Percentiles rank a stretch among this genome's conserved stretches.
Evolutionary conservation across 2,329 filamentous ascomycete species (phyloP).

Genomic region (Colletotrichum paranaense): DNA sequence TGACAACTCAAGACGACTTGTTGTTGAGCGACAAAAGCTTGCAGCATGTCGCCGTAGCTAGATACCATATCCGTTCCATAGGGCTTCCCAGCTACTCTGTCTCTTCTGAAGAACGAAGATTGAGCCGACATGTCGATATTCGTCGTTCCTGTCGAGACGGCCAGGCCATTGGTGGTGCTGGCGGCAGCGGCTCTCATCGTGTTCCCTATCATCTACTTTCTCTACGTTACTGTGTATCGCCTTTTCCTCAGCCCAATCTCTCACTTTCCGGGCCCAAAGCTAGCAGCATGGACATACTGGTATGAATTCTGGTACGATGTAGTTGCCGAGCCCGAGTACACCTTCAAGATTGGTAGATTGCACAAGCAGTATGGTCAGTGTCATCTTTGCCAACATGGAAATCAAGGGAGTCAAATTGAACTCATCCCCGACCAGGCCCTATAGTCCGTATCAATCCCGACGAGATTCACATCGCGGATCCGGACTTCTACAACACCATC

Average conservation of each 20-base stretch:
- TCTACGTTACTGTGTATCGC: constrained; percentile 34
- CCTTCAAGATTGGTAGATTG: neutral
- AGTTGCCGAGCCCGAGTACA: neutral
- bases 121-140: no score
- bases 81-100: no score
- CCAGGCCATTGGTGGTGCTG: neutral
- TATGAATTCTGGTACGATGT: constrained; percentile 16
- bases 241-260: constrained; percentile 38
- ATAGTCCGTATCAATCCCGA: neutral
- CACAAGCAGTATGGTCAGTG: neutral
- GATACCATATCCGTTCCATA: no score
- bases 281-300: constrained; percentile 35
- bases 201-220: neutral
- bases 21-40: no score
- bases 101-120: no score
- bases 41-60: no score
- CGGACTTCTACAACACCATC: neutral
- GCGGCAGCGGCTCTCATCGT: neutral
- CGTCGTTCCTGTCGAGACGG: no score
- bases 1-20: no score
- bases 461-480: neutral
- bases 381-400: neutral
- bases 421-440: neutral
- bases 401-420: neutral
- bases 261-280: constrained; percentile 39